Conservation (phyloP, 768 basidiomycete genomes). For the Asterophora parasitica region DNA sequence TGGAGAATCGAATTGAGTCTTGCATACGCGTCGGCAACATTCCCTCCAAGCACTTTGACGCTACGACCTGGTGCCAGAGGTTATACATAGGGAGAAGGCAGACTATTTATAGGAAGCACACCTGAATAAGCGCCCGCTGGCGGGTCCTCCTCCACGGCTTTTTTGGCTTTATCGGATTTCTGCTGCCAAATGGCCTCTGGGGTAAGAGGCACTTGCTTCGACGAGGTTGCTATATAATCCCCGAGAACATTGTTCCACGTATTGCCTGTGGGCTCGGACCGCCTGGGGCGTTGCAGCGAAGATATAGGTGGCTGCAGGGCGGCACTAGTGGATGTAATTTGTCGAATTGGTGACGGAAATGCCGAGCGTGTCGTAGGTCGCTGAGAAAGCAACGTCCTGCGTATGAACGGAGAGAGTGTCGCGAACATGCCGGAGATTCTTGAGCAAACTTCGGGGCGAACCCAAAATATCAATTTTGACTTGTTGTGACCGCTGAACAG, state of each 20-base stretch:
- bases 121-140: constrained; percentile 57
- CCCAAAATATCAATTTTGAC: constrained; percentile 9
- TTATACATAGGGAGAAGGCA: neutral
- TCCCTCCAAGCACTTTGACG: constrained; percentile 39
- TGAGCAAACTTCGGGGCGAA: neutral
- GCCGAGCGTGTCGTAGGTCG: neutral
- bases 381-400: constrained; percentile 2
- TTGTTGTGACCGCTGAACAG: constrained; percentile 9
- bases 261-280: neutral
- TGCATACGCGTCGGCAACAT: constrained; percentile 43
- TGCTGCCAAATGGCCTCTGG: constrained; percentile 37
- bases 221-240: neutral
- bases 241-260: neutral
- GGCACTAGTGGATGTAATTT: neutral
- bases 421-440: constrained; percentile 4
- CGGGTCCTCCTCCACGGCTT: constrained; percentile 15
- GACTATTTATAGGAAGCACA: neutral
- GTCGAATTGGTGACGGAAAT: constrained; percentile 8
- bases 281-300: neutral
- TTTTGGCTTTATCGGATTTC: constrained; percentile 23
- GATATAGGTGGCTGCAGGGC: too few relatives aligned
- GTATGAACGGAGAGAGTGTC: constrained; percentile 9
- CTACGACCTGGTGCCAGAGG: constrained; percentile 49
- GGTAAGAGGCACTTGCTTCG: neutral
- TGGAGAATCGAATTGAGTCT: constrained; percentile 46